Conservation (phyloP, 495 filamentous ascomycete species). For the Rostrohypoxylon terebratum region DNA sequence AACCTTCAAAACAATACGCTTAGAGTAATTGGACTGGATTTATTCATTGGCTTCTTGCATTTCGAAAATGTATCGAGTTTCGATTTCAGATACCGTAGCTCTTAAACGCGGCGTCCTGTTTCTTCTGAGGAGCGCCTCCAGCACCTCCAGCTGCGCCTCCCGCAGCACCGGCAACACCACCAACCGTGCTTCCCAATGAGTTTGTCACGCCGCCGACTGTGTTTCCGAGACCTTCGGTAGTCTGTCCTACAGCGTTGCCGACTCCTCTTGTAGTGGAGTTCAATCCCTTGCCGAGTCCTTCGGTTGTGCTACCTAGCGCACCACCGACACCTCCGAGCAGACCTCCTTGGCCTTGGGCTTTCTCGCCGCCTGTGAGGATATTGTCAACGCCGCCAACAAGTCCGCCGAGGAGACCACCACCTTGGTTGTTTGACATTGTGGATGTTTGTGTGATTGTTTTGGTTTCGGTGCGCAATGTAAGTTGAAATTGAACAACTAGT, state of each 20-base stretch:
- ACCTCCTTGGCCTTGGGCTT: constrained; percentile 56
- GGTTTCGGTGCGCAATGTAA: background rate
- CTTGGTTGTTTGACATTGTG: constrained; percentile 52
- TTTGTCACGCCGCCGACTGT: constrained; percentile 45
- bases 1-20: no score
- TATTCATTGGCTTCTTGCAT: no score
- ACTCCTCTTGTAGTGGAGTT: constrained; percentile 52
- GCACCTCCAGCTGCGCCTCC: constrained; percentile 30
- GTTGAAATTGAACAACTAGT: no score
- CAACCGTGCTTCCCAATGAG: constrained; percentile 42
- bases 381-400: constrained; percentile 56
- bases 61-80: background rate
- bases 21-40: no score
- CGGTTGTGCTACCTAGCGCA: constrained; percentile 49
- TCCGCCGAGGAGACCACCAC: constrained; percentile 55
- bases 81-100: constrained; percentile 47
- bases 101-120: constrained; percentile 38
- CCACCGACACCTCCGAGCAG: constrained; percentile 53
- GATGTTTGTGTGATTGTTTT: constrained; percentile 4
- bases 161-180: constrained; percentile 39
- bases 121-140: constrained; percentile 29
- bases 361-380: constrained; percentile 56
- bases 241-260: constrained; percentile 52
- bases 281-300: constrained; percentile 52
- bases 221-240: constrained; percentile 51